phyloP scores from a whole-genome alignment of 257 asterid genomes.

The Nicotiana otophora region DNA sequence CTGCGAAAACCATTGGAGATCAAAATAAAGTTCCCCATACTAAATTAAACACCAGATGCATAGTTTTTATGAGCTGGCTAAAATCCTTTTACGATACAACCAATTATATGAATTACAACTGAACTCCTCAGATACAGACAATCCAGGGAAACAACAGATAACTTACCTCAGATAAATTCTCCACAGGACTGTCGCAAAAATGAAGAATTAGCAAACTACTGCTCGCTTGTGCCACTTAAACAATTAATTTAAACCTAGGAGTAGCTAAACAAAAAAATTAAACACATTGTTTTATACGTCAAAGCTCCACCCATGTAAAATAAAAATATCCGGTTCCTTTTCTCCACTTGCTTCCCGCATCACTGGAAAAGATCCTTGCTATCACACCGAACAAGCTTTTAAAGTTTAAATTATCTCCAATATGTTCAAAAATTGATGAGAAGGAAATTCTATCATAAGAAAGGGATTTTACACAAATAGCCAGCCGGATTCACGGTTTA shows the following conservation, averaged over 20 bases:
- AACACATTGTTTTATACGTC: neutral
- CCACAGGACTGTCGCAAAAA: neutral
- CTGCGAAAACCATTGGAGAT: constrained; percentile 3
- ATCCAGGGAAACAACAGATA: neutral
- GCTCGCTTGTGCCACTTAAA: neutral
- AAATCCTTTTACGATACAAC: neutral
- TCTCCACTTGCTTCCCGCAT: neutral
- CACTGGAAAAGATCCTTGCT: neutral
- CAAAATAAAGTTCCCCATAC: neutral
- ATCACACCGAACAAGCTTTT: neutral
- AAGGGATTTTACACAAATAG: neutral
- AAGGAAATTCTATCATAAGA: neutral
- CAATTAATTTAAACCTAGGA: neutral
- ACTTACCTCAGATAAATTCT: neutral
- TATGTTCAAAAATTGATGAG: neutral
- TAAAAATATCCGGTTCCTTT: neutral
- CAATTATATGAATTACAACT: neutral
- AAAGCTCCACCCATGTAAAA: neutral
- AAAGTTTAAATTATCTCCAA: neutral
- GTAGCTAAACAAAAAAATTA: neutral
- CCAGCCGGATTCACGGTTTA: no score
- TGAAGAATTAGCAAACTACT: neutral
- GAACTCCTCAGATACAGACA: neutral
- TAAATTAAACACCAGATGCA: neutral
- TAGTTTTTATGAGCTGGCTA: neutral